Evolutionary conservation across 192 early-diverging fungal species (phyloP), one percentile per base, ranked within the genome.

Genomic region (Entomortierella parvispora): DNA sequence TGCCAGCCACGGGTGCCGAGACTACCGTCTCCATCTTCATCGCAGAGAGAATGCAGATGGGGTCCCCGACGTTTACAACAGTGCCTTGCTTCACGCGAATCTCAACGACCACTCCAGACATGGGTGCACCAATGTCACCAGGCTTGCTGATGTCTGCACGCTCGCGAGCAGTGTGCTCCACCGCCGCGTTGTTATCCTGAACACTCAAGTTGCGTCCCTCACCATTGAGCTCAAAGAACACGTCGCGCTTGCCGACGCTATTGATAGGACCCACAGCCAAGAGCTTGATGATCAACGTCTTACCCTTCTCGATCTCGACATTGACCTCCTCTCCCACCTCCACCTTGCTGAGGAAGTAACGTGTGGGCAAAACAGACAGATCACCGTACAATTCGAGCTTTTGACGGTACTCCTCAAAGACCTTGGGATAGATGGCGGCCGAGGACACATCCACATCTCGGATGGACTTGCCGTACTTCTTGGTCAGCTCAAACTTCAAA

Each of bases 11-110:
- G 7, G 95, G 86, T 11, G 95, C 88, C 20, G 92, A 86, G 26
- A 98, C 94, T 26, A 97, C 88, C 4, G 95, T 98, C 83, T 98
- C 96, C 93, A 95, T 95, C 86, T 95, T 99, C 97, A 99, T 99
- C n/a, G 97, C 97, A 61, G 90, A 93, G 40, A 99, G 83, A 26
- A 99, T 92, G 59, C 90, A 94, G 62, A 99, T 81, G 2, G 97
- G 93, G 63, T 96, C 93, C 17, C 97, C 97, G 17, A 88, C 87
- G 87, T 95, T 96, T 49, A 99, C 89, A 56, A 85, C 75, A 32
- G 88, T 83, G 59, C 96, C 97, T 47, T 87, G 67, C 62, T 93
- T 90, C 26, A 92, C 94, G 65, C 93, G 87, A 69, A 99, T 86
- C 78, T 99, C 97, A 20, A 99, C 90, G 1, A 99, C 94, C 2